A percentile compares a stretch with the other conserved stretches of the same genome.
These are phyloP conservation scores for Suhomyces panamericanus DNA, from an alignment of 1,139 yeast species.

Conservation along the genomic window DNA sequence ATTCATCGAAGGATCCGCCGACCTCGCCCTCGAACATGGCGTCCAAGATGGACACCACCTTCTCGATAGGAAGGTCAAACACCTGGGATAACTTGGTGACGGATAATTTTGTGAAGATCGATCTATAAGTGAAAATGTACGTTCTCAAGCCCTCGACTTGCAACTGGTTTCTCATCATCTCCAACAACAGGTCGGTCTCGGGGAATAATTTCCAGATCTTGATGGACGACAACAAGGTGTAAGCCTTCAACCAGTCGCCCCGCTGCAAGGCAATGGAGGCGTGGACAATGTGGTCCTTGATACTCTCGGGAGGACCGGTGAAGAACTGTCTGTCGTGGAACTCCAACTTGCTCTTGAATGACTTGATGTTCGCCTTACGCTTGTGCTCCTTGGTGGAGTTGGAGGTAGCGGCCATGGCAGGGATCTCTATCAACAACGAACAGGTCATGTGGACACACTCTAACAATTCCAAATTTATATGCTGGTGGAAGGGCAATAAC, in stretches of 20 bases:
- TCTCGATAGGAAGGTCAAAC: slow-evolving; percentile 61
- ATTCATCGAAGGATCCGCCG: slow-evolving; percentile 58
- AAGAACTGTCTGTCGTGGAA: slow-evolving; percentile 93
- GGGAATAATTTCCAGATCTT: slow-evolving; percentile 89
- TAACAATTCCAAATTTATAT: slow-evolving; percentile 89
- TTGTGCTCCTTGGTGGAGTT: slow-evolving; percentile 50
- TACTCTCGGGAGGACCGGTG: slow-evolving; percentile 97
- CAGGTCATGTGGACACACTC: slow-evolving; percentile 94
- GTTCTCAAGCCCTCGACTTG: slow-evolving; percentile 91
- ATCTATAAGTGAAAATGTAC: slow-evolving; percentile 79
- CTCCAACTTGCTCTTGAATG: slow-evolving; percentile 89
- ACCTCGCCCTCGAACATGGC: slow-evolving; percentile 79
- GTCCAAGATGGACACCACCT: slow-evolving; percentile 63
- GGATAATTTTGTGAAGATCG: slow-evolving; percentile 76
- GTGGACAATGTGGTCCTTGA: slow-evolving; percentile 90
- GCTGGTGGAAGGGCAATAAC: slow-evolving; percentile 96
- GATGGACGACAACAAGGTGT: slow-evolving; percentile 68
- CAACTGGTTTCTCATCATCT: slow-evolving; percentile 71
- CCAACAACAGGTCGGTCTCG: slow-evolving; percentile 62
- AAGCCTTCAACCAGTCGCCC: slow-evolving; percentile 87
- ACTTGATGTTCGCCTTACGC: slow-evolving; percentile 71
- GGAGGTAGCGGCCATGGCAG: slow-evolving; percentile 65
- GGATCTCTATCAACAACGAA: slow-evolving; percentile 88
- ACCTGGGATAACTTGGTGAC: slow-evolving; percentile 60
- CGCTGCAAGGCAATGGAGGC: slow-evolving; percentile 87